Conservation (phyloP, 306 rosid genomes). For the Vicia villosa region DNA sequence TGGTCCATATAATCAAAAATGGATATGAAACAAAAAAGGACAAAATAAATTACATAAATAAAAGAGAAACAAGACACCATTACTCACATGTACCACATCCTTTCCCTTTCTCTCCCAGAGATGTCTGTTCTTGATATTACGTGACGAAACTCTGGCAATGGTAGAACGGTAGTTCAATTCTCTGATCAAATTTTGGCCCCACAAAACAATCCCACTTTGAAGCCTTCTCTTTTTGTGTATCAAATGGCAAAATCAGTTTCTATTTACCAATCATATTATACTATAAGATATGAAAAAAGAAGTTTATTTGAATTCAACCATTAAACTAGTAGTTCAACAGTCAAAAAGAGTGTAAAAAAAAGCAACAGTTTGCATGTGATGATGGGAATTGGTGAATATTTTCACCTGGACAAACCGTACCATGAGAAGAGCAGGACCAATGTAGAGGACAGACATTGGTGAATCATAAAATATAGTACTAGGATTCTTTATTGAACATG, state of each 20-base stretch:
- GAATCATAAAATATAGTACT: conserved; percentile 6
- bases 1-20: conserved; percentile 36
- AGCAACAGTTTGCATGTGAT: conserved; percentile 5
- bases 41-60: conserved; percentile 37
- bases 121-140: conserved; percentile 21
- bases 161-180: neutral
- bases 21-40: conserved; percentile 39
- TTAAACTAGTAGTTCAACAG: conserved; percentile 1
- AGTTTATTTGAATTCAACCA: conserved; percentile 21
- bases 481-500: conserved; percentile 22
- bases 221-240: conserved; percentile 9
- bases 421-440: conserved; percentile 23
- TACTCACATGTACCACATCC: neutral
- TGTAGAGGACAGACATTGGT: conserved; percentile 18
- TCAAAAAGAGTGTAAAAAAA: neutral
- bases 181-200: conserved; percentile 37
- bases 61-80: conserved; percentile 41
- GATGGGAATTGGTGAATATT: conserved; percentile 18
- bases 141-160: no score
- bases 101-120: neutral
- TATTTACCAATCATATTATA: conserved; percentile 17
- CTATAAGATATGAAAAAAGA: conserved; percentile 1
- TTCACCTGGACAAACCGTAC: conserved; percentile 30
- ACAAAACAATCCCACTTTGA: conserved; percentile 4
- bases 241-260: conserved; percentile 28